These are phyloP conservation scores for Gossypium davidsonii DNA, from an alignment of 441 rosid species.

Conservation along the genomic window DNA sequence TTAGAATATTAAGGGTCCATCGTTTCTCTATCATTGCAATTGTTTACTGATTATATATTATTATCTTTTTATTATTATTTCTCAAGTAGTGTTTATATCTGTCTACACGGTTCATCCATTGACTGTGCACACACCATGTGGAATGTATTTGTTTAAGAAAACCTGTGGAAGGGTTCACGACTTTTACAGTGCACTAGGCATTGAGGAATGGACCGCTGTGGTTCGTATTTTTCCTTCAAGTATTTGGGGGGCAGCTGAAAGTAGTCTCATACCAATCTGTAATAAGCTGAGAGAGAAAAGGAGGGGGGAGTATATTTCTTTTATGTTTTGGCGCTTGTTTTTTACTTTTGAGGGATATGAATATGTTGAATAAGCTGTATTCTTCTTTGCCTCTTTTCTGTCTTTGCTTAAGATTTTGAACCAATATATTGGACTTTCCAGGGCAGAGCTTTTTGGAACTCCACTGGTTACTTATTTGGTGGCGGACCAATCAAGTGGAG, in stretches of 20 bases:
- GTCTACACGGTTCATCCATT: not conserved
- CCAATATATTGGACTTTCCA: constrained; percentile 24
- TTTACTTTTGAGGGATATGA: not conserved
- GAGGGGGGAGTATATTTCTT: not conserved
- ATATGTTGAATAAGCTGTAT: constrained; percentile 2
- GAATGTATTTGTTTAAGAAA: not conserved
- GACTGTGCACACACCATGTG: not conserved
- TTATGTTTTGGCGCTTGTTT: not conserved
- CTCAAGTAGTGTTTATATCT: not conserved
- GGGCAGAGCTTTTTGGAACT: constrained; percentile 28
- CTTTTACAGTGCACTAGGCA: constrained; percentile 3
- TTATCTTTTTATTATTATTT: not conserved
- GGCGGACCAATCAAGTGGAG: constrained; percentile 46
- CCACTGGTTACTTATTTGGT: not conserved
- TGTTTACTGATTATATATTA: not conserved
- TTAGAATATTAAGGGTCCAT: not conserved
- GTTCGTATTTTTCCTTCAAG: not conserved
- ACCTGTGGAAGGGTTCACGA: not conserved
- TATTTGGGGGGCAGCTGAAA: not conserved
- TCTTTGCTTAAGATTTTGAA: constrained; percentile 15
- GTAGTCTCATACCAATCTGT: not conserved
- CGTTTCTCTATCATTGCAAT: not conserved
- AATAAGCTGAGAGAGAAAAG: not conserved
- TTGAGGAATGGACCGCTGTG: not conserved
- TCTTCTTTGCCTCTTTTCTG: not conserved